Percentiles rank a stretch among this genome's conserved stretches.
phyloP scores from a whole-genome alignment of 2,329 filamentous ascomycete genomes.

The Elsinoe australis region DNA sequence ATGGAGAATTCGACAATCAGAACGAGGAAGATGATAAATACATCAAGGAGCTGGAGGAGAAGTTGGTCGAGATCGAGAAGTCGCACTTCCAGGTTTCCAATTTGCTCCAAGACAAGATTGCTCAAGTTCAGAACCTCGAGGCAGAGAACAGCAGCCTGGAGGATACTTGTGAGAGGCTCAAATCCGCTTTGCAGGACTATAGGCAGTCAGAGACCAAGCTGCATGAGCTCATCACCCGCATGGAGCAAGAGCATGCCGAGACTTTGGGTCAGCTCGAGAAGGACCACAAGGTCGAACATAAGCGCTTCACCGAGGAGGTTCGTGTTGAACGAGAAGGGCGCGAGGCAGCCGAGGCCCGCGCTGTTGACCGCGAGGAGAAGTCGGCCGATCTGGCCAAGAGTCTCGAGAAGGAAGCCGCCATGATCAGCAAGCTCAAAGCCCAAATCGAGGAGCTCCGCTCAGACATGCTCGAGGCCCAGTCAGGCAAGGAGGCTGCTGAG shows the following conservation, averaged over 20 bases:
- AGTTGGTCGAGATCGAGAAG: slow-evolving; percentile 29
- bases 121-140: slow-evolving; percentile 23
- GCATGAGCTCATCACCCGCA: slow-evolving; percentile 31
- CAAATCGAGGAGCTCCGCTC: slow-evolving; percentile 31
- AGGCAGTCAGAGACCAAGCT: slow-evolving; percentile 34
- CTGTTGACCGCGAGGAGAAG: slow-evolving; percentile 32
- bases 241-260: slow-evolving; percentile 35
- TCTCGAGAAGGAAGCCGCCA: slow-evolving; percentile 32
- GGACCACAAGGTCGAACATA: slow-evolving; percentile 32
- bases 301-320: slow-evolving; percentile 33
- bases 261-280: slow-evolving; percentile 34
- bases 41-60: slow-evolving; percentile 33
- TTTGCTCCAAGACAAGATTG: slow-evolving; percentile 23
- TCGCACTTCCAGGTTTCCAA: slow-evolving; percentile 26
- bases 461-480: slow-evolving; percentile 31
- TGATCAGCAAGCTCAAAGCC: slow-evolving; percentile 30
- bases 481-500: slow-evolving; percentile 31
- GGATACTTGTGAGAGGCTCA: slow-evolving; percentile 32
- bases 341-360: slow-evolving; percentile 34
- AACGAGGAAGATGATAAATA: slow-evolving; percentile 34
- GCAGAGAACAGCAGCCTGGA: slow-evolving; percentile 30
- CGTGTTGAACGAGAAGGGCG: slow-evolving; percentile 33
- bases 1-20: slow-evolving; percentile 31
- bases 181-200: slow-evolving; percentile 34
- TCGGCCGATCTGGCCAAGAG: slow-evolving; percentile 36